phyloP scores from a whole-genome alignment of 1,284 basidiomycete species.

The Trametes pubescens region DNA sequence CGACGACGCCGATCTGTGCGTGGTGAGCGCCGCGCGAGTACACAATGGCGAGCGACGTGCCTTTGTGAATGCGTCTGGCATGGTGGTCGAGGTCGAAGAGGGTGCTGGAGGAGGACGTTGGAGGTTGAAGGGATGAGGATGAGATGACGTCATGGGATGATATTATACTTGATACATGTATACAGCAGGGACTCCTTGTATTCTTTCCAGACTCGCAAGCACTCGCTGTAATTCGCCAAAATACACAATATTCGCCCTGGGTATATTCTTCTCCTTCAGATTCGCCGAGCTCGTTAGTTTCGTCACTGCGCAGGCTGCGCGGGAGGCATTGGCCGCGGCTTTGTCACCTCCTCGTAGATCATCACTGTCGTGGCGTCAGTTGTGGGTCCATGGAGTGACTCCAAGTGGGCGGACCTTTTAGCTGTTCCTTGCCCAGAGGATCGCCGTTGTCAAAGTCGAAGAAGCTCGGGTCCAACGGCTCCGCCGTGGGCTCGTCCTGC shows the following conservation, averaged over 20 bases:
- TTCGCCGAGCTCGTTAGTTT: not conserved
- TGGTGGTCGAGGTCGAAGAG: not conserved
- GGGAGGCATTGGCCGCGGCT: conserved; percentile 28
- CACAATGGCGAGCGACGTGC: not conserved
- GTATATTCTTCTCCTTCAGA: conserved; percentile 9
- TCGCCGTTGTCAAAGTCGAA: conserved; percentile 89
- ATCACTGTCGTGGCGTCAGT: conserved; percentile 49
- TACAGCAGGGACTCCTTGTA: conserved; percentile 14
- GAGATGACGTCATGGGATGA: conserved; percentile 21
- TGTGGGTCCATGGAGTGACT: not conserved
- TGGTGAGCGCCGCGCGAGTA: not conserved
- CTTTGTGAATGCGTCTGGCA: conserved; percentile 21
- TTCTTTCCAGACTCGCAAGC: conserved; percentile 2
- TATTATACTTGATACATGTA: conserved; percentile 34
- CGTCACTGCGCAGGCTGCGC: conserved; percentile 21
- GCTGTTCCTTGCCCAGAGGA: conserved; percentile 68
- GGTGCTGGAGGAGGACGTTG: not conserved
- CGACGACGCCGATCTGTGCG: conserved; percentile 35
- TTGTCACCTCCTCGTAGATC: conserved; percentile 66
- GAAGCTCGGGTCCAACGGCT: conserved; percentile 84
- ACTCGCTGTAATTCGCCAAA: conserved; percentile 2
- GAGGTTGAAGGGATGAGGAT: conserved; percentile 1
- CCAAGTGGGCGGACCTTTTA: conserved; percentile 64
- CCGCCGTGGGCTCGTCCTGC: conserved; percentile 85
- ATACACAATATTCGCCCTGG: conserved; percentile 18